Conservation (phyloP, 177 flowering plant species). For the Telopea speciosissima region DNA sequence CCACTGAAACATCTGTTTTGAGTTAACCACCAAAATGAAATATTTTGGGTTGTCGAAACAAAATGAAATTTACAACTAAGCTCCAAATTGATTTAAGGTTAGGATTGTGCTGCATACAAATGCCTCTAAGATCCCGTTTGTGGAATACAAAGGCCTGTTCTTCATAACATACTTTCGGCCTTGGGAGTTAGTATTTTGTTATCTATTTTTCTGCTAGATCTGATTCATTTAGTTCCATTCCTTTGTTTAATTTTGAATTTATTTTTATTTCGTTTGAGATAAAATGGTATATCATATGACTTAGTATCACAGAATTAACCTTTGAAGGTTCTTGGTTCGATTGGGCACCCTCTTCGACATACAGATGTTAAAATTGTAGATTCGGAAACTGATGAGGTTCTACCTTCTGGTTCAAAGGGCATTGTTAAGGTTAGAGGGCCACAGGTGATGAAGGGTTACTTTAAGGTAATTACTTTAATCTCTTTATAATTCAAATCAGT, state of each 20-base stretch:
- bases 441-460: constrained; percentile 92
- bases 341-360: constrained; percentile 66
- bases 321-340: constrained; percentile 87
- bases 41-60: too few relatives aligned
- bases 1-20: too few relatives aligned
- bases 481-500: neutral
- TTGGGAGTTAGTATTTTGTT: neutral
- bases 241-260: neutral
- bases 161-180: neutral
- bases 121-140: too few relatives aligned
- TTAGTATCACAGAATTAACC: constrained; percentile 20
- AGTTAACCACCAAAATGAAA: too few relatives aligned
- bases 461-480: constrained; percentile 51
- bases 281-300: constrained; percentile 22
- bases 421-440: constrained; percentile 78
- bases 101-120: too few relatives aligned
- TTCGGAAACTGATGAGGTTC: constrained; percentile 56
- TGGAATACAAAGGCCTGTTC: neutral
- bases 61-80: too few relatives aligned
- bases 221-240: neutral
- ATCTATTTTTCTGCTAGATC: neutral
- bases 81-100: too few relatives aligned
- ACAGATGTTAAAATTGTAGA: constrained; percentile 76
- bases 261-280: constrained; percentile 1
- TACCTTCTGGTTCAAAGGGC: constrained; percentile 73